These are phyloP conservation scores for Leptosphaerulina australis DNA, from an alignment of 2,329 filamentous ascomycete species.

Conservation along the genomic window DNA sequence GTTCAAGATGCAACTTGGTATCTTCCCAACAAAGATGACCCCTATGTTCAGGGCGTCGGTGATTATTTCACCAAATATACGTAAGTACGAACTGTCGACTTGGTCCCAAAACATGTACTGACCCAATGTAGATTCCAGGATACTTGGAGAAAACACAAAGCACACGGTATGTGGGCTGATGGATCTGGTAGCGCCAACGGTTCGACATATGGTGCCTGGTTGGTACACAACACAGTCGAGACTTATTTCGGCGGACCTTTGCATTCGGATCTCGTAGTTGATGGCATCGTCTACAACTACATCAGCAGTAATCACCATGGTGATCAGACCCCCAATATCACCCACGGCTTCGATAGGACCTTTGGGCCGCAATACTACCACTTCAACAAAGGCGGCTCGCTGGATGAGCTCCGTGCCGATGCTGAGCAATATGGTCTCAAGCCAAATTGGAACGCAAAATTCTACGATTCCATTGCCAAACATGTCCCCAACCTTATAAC, in stretches of 20 bases:
- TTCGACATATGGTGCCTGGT: slow-evolving; percentile 63
- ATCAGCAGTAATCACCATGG: slow-evolving; percentile 65
- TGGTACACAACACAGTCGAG: slow-evolving; percentile 69
- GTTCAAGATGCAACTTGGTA: slow-evolving; percentile 70
- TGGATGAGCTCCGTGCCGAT: slow-evolving; percentile 57
- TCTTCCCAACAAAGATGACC: slow-evolving; percentile 56
- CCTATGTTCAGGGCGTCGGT: slow-evolving; percentile 61
- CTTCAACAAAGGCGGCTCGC: slow-evolving; percentile 62
- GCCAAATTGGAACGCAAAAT: slow-evolving; percentile 62
- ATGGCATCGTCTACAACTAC: slow-evolving; percentile 70
- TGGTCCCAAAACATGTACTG: neutral
- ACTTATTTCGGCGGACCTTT: slow-evolving; percentile 66
- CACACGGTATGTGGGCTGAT: slow-evolving; percentile 61
- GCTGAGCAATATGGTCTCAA: slow-evolving; percentile 58
- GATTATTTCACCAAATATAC: slow-evolving; percentile 72
- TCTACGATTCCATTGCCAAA: slow-evolving; percentile 67
- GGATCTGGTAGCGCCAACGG: slow-evolving; percentile 58
- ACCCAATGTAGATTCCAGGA: slow-evolving; percentile 54
- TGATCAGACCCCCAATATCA: slow-evolving; percentile 67
- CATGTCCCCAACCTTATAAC: slow-evolving; percentile 65
- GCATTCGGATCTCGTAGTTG: slow-evolving; percentile 66
- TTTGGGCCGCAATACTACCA: slow-evolving; percentile 68
- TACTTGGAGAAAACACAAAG: slow-evolving; percentile 62
- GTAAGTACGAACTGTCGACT: neutral
- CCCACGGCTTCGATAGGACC: slow-evolving; percentile 52